Base-by-base conservation (phyloP, 176 grass and related monocot genomes). In the Metroxylon sagu region DNA sequence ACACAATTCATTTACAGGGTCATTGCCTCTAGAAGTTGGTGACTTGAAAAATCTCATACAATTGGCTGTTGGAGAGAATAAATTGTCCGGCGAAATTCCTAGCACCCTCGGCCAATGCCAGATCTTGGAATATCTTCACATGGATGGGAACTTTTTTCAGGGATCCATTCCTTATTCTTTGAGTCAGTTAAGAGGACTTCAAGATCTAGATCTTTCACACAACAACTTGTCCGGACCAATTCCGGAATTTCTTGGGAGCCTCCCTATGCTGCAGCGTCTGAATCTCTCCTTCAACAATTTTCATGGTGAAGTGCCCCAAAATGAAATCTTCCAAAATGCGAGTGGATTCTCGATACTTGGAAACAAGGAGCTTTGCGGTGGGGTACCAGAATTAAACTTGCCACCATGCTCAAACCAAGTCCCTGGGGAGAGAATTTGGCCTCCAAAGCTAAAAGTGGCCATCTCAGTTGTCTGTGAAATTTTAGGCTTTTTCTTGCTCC, bases 251-350 rank as follows among this genome's bases (percentile, higher is more conserved):
- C 18, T 77, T 0, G 65, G 30, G n/a, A 60, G 35, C 12, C 54
- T 77, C 2, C 31, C 4, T 16, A 16, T n/a, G 10, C 50, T 69
- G 14, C 10, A 58, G 21, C 16, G 52, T 30, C 64, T 69, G 21
- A 73, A 73, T 62, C 48, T 73, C 23, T 81, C 85, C 28, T 84
- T 80, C 61, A 89, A 84, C 52, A 16, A 71, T 19, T 81, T 89
- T 26, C 54, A 81, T 26, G 85, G 80, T 1, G n/a, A 68, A 3
- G 53, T 84, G 12, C 85, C 85, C 19, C 12, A 74, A 25, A 19
- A 60, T 18, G 62, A 78, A n/a, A 18, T 82, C 59, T 86, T 86
- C 53, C 54, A 69, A 17, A 66, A 86, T 59, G 5, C 28, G 14
- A 81, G 19, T 3, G 49, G 64, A 17, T 15, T 68, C 15, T 16